These are phyloP conservation scores for Trichophyton verrucosum DNA, from an alignment of 2,329 filamentous ascomycete genomes.

Conservation along the genomic window DNA sequence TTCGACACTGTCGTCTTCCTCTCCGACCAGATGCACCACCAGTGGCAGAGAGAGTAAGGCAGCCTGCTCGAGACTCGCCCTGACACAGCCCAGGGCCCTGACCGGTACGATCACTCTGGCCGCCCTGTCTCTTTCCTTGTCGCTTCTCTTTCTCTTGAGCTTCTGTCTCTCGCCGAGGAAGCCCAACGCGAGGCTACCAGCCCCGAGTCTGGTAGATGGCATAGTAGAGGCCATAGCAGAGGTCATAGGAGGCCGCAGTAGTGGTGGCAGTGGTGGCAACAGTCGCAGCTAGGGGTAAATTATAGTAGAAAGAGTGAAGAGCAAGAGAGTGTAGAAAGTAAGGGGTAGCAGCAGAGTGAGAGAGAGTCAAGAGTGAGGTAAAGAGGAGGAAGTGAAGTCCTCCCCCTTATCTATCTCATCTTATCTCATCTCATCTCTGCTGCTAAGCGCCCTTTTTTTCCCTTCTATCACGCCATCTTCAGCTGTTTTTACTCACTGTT, in stretches of 20 bases:
- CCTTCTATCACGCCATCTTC: background rate
- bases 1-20: background rate
- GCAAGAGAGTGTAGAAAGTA: background rate
- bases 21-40: background rate
- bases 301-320: too few relatives aligned
- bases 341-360: background rate
- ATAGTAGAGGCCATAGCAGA: conserved; percentile 56
- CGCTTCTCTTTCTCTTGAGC: background rate
- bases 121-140: background rate
- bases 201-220: background rate
- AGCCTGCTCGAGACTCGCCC: background rate
- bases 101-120: background rate
- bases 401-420: background rate
- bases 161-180: background rate
- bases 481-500: background rate
- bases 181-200: background rate
- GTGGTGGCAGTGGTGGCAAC: background rate
- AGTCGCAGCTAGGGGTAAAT: too few relatives aligned
- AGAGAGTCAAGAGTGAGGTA: background rate
- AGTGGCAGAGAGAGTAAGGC: background rate
- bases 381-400: conserved; percentile 2
- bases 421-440: background rate
- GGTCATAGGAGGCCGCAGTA: conserved; percentile 41
- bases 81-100: background rate
- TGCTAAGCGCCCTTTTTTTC: too few relatives aligned